Base-by-base conservation (phyloP, 148 eudicot species). In the Rheum nobile region DNA sequence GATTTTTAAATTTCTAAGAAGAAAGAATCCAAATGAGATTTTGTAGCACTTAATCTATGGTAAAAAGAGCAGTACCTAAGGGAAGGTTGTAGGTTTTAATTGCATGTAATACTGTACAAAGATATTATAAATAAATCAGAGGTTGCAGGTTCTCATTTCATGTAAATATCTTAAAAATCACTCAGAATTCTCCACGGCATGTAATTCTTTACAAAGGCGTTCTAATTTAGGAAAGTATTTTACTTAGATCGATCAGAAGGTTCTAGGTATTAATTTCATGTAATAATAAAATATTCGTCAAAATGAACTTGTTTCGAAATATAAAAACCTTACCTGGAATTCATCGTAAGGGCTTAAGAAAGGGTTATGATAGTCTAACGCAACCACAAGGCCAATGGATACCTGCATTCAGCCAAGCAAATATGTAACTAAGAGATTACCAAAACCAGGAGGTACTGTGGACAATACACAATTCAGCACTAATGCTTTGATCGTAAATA, bases 331-430 rank as follows among this genome's bases (percentile, higher is more conserved):
- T 41, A 95, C 97, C 96, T 94, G 98, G 80, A 91, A 94, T 75
- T 94, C 98, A 75, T 94, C 98, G 31, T 89, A 94, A 39, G 97
- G 97, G 78, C 81, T 94, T 81, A 91, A 77, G 82, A 80, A 94
- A 59, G 98, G 97, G 82, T 94, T 94, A 48, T 80, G 84, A 83
- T 94, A 94, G 77, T 94, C 57, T 76, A 95, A 85, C 70, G 93
- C 97, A 80, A 91, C 91, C 70, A 95, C 98, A 75, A 91, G 87
- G 43, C 98, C 98, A 78, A 95, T 47, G 31, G 97, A 89, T 32
- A 95, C 97, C 97, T 94, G 83, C 75, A 80, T 43, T 39, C 52
- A 72, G 34, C 63, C 75, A 78, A 55, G 11, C 39, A 65, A 26
- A 65, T 65, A 65, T 65, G 21, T 17, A 34, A 32, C 41, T 16